Conservation (phyloP, 345 rosid genomes). For the Syzygium aqueum region DNA sequence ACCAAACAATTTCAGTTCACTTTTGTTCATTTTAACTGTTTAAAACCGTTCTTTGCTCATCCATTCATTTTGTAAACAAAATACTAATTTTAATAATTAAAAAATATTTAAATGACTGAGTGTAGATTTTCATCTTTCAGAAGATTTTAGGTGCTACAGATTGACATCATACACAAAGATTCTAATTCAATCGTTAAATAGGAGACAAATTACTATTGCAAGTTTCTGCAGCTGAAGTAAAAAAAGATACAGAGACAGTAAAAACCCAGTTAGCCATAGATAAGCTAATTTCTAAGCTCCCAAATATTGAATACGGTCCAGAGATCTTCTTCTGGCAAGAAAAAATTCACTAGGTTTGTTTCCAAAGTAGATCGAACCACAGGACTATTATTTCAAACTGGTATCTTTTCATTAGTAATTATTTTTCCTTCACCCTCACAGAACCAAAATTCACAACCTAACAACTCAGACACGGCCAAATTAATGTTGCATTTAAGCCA, state of each 20-base stretch:
- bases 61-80: neutral
- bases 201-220: neutral
- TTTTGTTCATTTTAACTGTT: neutral
- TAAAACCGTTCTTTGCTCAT: neutral
- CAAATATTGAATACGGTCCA: neutral
- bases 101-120: neutral
- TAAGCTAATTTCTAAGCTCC: neutral
- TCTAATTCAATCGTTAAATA: neutral
- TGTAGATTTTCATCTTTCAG: neutral
- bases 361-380: neutral
- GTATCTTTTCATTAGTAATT: neutral
- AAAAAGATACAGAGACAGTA: neutral
- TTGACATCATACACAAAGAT: neutral
- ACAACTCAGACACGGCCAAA: neutral
- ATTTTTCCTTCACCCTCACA: neutral
- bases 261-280: neutral
- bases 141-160: neutral
- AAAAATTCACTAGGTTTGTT: neutral
- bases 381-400: neutral
- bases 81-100: neutral
- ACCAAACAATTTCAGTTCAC: neutral
- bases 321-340: neutral
- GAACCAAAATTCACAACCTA: neutral
- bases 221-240: neutral
- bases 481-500: neutral